Percentiles rank a stretch among this genome's conserved stretches.
phyloP scores from a whole-genome alignment of 805 yeast species.

The Yamadazyma tumulicola region DNA sequence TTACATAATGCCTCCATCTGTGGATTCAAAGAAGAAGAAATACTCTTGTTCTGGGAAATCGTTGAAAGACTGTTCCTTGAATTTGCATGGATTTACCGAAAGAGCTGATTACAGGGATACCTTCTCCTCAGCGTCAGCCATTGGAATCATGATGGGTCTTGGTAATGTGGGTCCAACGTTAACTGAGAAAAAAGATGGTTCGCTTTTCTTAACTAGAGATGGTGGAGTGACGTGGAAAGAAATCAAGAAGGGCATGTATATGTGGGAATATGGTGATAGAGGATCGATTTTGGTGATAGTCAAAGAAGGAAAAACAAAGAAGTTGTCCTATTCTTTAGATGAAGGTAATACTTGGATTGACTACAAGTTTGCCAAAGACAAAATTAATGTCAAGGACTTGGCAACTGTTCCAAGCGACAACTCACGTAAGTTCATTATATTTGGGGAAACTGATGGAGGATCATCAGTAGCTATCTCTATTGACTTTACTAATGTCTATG shows the following conservation, averaged over 20 bases:
- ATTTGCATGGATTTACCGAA: conserved; percentile 89
- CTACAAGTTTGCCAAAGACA: conserved; percentile 55
- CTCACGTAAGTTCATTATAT: conserved; percentile 70
- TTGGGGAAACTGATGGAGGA: conserved; percentile 45
- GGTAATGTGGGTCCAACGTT: conserved; percentile 82
- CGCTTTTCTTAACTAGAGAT: conserved; percentile 80
- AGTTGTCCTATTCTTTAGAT: conserved; percentile 64
- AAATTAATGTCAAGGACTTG: conserved; percentile 61
- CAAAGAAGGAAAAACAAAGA: conserved; percentile 56
- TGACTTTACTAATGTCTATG: conserved; percentile 34
- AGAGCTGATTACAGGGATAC: conserved; percentile 80
- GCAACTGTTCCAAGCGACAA: conserved; percentile 91
- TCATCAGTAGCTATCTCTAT: conserved; percentile 39
- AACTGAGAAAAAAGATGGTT: conserved; percentile 41
- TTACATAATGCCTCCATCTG: conserved; percentile 63
- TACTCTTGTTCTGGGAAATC: conserved; percentile 50
- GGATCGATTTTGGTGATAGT: conserved; percentile 83
- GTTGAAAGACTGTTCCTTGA: conserved; percentile 66
- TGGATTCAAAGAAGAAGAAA: conserved; percentile 57
- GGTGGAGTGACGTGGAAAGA: conserved; percentile 91
- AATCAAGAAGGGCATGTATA: conserved; percentile 64
- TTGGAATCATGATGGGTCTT: conserved; percentile 85
- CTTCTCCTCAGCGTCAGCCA: conserved; percentile 82
- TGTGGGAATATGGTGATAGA: conserved; percentile 97
- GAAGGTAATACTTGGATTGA: conserved; percentile 77